These are phyloP conservation scores for Glaciozyma antarctica DNA, from an alignment of 768 basidiomycete genomes.

Conservation along the genomic window DNA sequence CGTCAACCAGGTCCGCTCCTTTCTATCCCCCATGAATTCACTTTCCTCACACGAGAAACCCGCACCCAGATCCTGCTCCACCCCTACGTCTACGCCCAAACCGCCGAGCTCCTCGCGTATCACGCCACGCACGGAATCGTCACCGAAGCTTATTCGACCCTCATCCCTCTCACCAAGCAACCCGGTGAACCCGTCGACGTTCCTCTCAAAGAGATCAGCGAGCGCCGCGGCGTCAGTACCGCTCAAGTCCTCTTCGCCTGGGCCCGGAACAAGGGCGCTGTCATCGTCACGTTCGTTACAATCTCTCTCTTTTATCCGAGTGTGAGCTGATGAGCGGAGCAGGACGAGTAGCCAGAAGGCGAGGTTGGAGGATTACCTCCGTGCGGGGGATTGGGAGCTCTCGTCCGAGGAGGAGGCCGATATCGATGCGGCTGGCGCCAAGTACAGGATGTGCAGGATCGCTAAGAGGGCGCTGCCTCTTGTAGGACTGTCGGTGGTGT, in stretches of 20 bases:
- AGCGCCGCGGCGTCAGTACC: constrained; percentile 49
- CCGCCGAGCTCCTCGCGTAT: constrained; percentile 51
- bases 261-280: constrained; percentile 57
- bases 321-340: background rate
- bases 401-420: background rate
- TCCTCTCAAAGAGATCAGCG: constrained; percentile 48
- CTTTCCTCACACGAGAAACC: background rate
- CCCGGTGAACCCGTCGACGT: constrained; percentile 59
- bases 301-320: background rate
- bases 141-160: constrained; percentile 50
- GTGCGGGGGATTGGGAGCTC: background rate
- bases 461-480: background rate
- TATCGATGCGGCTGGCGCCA: background rate
- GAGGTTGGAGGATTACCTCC: background rate
- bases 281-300: constrained; percentile 51
- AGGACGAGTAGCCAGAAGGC: background rate
- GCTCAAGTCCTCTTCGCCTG: constrained; percentile 61
- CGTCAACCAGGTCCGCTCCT: constrained; percentile 1
- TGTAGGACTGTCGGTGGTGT: no score
- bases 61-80: constrained; percentile 52
- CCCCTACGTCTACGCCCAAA: constrained; percentile 61
- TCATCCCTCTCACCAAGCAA: constrained; percentile 51
- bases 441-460: background rate
- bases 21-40: background rate
- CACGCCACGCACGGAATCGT: constrained; percentile 53